Evolutionary conservation across 148 eudicot genomes (phyloP).

Genomic region (Silene latifolia): DNA sequence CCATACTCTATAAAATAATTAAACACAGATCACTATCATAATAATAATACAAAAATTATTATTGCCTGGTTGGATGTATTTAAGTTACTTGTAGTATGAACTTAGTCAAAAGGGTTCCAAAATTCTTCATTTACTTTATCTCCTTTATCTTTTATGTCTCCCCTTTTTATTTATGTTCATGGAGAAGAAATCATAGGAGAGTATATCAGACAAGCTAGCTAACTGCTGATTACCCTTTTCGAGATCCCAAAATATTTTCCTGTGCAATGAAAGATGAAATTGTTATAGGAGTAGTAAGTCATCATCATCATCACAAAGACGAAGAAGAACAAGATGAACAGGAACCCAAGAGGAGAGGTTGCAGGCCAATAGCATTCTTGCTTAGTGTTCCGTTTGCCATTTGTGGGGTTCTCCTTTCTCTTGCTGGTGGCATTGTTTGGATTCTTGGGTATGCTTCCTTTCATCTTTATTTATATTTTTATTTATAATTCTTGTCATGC

Average conservation of each 20-base stretch:
- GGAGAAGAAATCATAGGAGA: background rate
- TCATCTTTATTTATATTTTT: background rate
- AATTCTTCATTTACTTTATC: conserved; percentile 4
- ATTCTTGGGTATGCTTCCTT: conserved; percentile 48
- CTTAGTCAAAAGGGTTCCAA: conserved; percentile 7
- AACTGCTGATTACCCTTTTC: background rate
- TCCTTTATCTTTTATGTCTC: background rate
- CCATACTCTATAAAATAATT: background rate
- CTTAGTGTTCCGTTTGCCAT: conserved; percentile 61
- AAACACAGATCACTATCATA: background rate
- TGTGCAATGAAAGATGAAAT: conserved; percentile 23
- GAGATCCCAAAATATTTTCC: background rate
- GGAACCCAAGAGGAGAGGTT: conserved; percentile 22
- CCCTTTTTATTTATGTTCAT: background rate
- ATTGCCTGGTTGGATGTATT: background rate
- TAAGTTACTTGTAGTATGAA: background rate
- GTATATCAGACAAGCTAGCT: background rate
- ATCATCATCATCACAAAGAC: conserved; percentile 4
- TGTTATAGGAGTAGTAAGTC: conserved; percentile 14
- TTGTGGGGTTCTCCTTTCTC: conserved; percentile 46
- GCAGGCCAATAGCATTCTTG: conserved; percentile 54
- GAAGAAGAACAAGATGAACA: conserved; percentile 21
- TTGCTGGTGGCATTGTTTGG: conserved; percentile 58
- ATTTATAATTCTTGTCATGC: too few relatives aligned
- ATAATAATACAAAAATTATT: background rate